Evolutionary conservation across 257 asterid genomes (phyloP).

Genomic region (Verbena officinalis): DNA sequence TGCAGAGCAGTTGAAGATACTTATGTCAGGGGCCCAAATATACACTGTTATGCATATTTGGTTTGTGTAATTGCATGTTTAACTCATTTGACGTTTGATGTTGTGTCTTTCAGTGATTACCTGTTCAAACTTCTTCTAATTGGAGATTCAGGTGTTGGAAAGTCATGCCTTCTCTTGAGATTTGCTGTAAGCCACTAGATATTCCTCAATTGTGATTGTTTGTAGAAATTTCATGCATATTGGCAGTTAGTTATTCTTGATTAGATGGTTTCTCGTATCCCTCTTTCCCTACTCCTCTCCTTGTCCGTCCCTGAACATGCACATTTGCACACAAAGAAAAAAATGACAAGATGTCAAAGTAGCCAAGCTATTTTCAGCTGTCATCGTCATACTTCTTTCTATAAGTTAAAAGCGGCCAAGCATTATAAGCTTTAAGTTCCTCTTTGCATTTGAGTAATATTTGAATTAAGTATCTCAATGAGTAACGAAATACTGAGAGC

Average conservation of each 20-base stretch:
- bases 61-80: background rate
- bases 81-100: slow-evolving; percentile 17
- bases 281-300: too few species aligned
- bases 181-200: slow-evolving; percentile 63
- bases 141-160: slow-evolving; percentile 93
- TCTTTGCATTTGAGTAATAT: background rate
- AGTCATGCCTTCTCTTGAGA: slow-evolving; percentile 86
- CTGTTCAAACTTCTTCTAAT: slow-evolving; percentile 79
- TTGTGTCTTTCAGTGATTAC: slow-evolving; percentile 64
- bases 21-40: background rate
- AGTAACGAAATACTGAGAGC: too few species aligned
- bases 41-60: slow-evolving; percentile 8
- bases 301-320: background rate
- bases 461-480: background rate
- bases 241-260: background rate
- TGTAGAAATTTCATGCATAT: background rate
- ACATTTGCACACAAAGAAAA: background rate
- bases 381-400: background rate
- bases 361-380: background rate
- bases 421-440: background rate
- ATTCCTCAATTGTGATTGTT: slow-evolving; percentile 13
- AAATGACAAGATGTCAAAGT: background rate
- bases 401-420: background rate
- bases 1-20: background rate
- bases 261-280: background rate